phyloP scores from a whole-genome alignment of 495 filamentous ascomycete genomes.

The Articulospora tetracladia region DNA sequence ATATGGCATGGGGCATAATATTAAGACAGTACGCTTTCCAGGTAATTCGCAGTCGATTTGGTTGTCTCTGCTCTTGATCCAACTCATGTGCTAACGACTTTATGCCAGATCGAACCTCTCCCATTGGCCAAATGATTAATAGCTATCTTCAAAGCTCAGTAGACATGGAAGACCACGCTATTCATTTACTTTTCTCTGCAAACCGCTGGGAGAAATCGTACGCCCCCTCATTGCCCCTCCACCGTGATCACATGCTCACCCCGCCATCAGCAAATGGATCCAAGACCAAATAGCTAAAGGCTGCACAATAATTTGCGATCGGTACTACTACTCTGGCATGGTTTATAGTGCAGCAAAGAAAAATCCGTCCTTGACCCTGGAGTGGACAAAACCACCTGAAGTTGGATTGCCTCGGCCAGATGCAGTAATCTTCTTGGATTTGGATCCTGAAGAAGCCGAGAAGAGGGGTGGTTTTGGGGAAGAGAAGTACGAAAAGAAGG shows the following conservation, averaged over 20 bases:
- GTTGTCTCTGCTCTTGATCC: background rate
- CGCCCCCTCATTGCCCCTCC: constrained; percentile 17
- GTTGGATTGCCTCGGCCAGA: constrained; percentile 86
- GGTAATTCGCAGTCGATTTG: constrained; percentile 46
- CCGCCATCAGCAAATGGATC: constrained; percentile 50
- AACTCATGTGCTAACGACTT: background rate
- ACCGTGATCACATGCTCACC: background rate
- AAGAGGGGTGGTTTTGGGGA: constrained; percentile 78
- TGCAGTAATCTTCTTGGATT: constrained; percentile 78
- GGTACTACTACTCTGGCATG: constrained; percentile 90
- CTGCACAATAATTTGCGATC: constrained; percentile 77
- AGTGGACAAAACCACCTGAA: constrained; percentile 81
- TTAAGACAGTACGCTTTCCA: constrained; percentile 81
- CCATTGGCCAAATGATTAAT: constrained; percentile 89
- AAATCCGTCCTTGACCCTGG: constrained; percentile 61
- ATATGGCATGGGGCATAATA: constrained; percentile 54
- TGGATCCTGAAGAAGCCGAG: constrained; percentile 67
- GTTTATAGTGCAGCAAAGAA: constrained; percentile 95
- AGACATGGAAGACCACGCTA: constrained; percentile 83
- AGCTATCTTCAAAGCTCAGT: constrained; percentile 72
- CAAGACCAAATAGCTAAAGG: constrained; percentile 56
- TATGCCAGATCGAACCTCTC: constrained; percentile 71
- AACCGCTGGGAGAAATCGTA: constrained; percentile 90
- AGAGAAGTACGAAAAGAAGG: constrained; percentile 82
- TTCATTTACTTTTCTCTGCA: constrained; percentile 92